Conservation (phyloP, 2,329 filamentous ascomycete species). For the Corinectria fuckeliana region DNA sequence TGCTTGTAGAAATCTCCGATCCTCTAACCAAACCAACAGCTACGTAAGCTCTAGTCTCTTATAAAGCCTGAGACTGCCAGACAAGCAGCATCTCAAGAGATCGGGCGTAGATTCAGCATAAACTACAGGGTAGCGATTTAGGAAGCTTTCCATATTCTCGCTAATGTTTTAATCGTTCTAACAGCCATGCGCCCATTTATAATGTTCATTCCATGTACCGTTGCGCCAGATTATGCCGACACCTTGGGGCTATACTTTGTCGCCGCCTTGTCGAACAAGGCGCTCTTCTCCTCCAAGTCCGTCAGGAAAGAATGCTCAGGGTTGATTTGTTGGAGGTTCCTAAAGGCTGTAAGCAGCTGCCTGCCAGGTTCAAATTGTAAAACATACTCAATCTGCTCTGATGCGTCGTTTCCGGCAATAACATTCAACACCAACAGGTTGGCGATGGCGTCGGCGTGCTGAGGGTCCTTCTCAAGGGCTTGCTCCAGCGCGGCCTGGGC, state of each 20-base stretch:
- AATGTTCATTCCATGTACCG: constrained; percentile 36
- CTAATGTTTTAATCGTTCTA: constrained; percentile 32
- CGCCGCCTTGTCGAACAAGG: constrained; percentile 85
- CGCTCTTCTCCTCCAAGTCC: constrained; percentile 84
- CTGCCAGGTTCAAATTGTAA: neutral
- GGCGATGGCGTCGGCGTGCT: constrained; percentile 77
- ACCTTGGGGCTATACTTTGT: constrained; percentile 89
- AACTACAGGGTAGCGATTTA: constrained; percentile 8
- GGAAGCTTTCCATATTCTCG: constrained; percentile 31
- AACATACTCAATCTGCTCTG: constrained; percentile 67
- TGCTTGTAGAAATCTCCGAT: no score
- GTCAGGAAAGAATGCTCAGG: constrained; percentile 73
- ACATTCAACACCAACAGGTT: constrained; percentile 83
- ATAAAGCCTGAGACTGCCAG: neutral
- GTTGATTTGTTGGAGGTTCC: constrained; percentile 63
- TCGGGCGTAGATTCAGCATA: neutral
- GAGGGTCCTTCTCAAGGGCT: constrained; percentile 75
- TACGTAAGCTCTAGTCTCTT: neutral
- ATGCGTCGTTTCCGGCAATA: constrained; percentile 74
- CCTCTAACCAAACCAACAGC: no score
- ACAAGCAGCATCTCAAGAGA: neutral
- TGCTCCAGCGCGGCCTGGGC: constrained; percentile 85
- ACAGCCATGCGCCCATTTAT: constrained; percentile 41
- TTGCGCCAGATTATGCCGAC: constrained; percentile 50
- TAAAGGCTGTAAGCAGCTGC: constrained; percentile 43